Evolutionary conservation across 805 yeast genomes (phyloP), one percentile per base, ranked within the genome.

Genomic region (Zygosaccharomyces bailii): DNA sequence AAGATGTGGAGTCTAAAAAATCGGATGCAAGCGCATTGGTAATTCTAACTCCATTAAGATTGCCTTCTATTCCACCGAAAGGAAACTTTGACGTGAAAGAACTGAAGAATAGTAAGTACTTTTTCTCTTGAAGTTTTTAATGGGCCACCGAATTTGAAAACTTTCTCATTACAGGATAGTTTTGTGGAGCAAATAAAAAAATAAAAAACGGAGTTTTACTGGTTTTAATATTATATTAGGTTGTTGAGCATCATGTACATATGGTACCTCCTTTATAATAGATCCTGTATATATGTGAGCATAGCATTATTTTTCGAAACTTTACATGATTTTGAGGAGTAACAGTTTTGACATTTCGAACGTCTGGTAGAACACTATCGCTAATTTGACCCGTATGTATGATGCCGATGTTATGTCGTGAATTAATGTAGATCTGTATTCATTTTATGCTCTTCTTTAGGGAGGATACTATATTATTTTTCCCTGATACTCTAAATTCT

Each of bases 81-180:
- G 99, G 97, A 40, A 81, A 80, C 13, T 86, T 91, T 55, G 95
- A 91, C 58, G 95, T 91, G 29, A 67, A 70, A 31, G 76, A 75
- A 46, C 83, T 90, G 34, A 74, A 75, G 58, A 77, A 81, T 39
- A 86, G 96, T 50, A 73, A 74, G 24, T 91, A 91, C 65, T 91
- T 91, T 74, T 91, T 91, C 52, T 68, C 72, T 19, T 65, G 45
- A 11, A 16, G 31, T 16, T 27, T 27, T n/a, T 3, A 11, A 16
- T 27, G 31, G 14, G 13, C 13, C 31, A 27, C 14, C 3, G 31
- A 7, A 7, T n/a, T 11, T 21, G 5, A 21, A 6, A 21, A 3
- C 6, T 27, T n/a, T 27, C 13, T n/a, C 6, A 3, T 27, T 27
- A 7, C 31, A 27, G 13, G 31, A 7, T 27, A 16, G 8, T 27